Evolutionary conservation across 441 rosid species (phyloP).

Genomic region (Kokia cookei): DNA sequence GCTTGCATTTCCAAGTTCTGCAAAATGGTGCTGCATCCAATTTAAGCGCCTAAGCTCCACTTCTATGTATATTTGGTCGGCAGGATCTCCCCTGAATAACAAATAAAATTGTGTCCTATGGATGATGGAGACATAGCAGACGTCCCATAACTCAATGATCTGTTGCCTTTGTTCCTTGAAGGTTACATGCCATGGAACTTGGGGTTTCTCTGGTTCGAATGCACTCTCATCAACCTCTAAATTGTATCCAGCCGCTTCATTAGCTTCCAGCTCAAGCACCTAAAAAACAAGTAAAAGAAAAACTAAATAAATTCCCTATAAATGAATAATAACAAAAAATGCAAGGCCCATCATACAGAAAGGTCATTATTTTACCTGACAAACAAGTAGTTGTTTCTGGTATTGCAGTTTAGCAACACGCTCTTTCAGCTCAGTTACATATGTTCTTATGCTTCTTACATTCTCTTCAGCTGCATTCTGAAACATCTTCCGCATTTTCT

Average conservation of each 20-base stretch:
- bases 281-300: slow-evolving; percentile 10
- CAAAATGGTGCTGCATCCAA: slow-evolving; percentile 92
- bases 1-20: slow-evolving; percentile 88
- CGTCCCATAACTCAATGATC: slow-evolving; percentile 92
- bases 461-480: slow-evolving; percentile 99
- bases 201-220: slow-evolving; percentile 46
- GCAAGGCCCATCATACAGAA: background rate
- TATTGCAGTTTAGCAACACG: slow-evolving; percentile 97
- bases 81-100: slow-evolving; percentile 92
- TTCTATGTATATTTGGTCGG: slow-evolving; percentile 98
- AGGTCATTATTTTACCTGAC: slow-evolving; percentile 51
- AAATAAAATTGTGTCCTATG: slow-evolving; percentile 96
- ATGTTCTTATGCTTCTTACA: slow-evolving; percentile 87
- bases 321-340: background rate
- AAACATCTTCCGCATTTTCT: slow-evolving; percentile 98
- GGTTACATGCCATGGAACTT: slow-evolving; percentile 72
- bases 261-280: slow-evolving; percentile 98
- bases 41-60: slow-evolving; percentile 95
- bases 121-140: slow-evolving; percentile 78
- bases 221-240: slow-evolving; percentile 49
- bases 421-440: slow-evolving; percentile 94
- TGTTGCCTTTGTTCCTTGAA: slow-evolving; percentile 86
- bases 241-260: slow-evolving; percentile 78
- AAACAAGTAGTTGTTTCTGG: slow-evolving; percentile 98
- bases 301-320: background rate